Evolutionary conservation across 176 grass and related monocot species (phyloP), one percentile per base, ranked within the genome.

Genomic region (Rhipidocladum racemiflorum): DNA sequence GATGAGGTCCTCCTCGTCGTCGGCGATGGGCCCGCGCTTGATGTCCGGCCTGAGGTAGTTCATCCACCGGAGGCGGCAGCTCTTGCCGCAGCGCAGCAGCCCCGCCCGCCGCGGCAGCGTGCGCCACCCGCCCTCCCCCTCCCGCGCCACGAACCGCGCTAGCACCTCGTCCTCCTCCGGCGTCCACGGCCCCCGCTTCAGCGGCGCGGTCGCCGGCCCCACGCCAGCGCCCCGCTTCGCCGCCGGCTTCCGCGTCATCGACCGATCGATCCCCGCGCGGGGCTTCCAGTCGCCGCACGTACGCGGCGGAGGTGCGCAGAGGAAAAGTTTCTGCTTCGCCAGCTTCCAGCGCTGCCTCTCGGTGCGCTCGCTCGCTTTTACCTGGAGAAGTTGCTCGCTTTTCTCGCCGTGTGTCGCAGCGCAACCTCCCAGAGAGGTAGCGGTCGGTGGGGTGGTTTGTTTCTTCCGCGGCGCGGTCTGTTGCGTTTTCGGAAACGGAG

Each of bases 11-110:
- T 94, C 94, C 84, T 97, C 94, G 61, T 92, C 87, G 67, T 71
- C 81, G 40, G 89, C 70, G 71, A 97, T 97, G 25, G 94, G 94
- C 11, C 91, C 85, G 69, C 82, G 94, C 57, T 91, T 92, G 78
- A 94, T 91, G 38, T 88, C 82, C 12, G 94, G 91, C 42, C 91
- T 27, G 65, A 97, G 91, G 86, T 97, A 97, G 81, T 97, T 97
- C 94, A 97, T 92, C 94, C 94, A 97, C 16, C 87, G 81, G 49
- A 99, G 96, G 21, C 96, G 96, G 83, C 96, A 99, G 87, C 96
- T 99, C 92, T 99, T 99, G 87, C 96, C 96, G 72, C 96, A 99
- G 18, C 96, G 90, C 11, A 89, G 82, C 0, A 99, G 90, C 21
- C 94, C 91, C 8, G 94, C 94, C 25, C 91, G 87, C 40, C 78